Base-by-base conservation (phyloP, 2,329 filamentous ascomycete species). In the Verticillium nonalfalfae region DNA sequence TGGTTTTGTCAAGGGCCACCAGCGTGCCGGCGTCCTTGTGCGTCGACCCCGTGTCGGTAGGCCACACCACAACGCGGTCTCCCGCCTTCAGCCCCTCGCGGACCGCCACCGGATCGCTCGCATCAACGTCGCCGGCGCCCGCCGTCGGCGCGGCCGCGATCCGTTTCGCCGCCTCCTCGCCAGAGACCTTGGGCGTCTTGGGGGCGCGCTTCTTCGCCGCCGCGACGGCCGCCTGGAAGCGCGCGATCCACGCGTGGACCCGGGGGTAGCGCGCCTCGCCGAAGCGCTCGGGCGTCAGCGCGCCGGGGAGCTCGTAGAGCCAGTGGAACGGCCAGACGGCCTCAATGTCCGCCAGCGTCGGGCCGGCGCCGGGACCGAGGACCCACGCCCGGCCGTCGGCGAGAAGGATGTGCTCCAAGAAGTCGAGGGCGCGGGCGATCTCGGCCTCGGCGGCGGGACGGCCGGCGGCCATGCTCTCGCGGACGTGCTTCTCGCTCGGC, bases 251-350 rank as follows among this genome's bases (percentile, higher is more conserved):
- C 1, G 82, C 81, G 69, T 84, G 88, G 0, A 85, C 81, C 61
- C 76, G 80, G 0, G 88, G 89, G 67, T 84, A 90, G 45, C 73
- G 74, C 18, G 72, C 71, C 14, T 75, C 69, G 2, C 81, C 82
- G 64, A 91, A 80, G 7, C 79, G 67, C 21, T 81, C 76, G 57
- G 74, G 62, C 4, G 84, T 81, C 56, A 90, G 76, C 14, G 82
- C 81, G 4, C 81, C 81, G 13, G 81, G 80, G 56, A 90, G 75
- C 11, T 73, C 75, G 2, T 74, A 71, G 1, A 90, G 72, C 89
- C 89, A 92, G 71, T 88, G 81, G 65, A 91, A 81, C 0, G 83
- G 79, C 86, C 86, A 91, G 13, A 89, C 75, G 54, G 82, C 85
- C 74, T 92, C 86, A 63, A 92, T 85, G 71, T 93, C 90, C 4